phyloP scores from a whole-genome alignment of 1,284 basidiomycete species.

The Cystobasidium sp. region DNA sequence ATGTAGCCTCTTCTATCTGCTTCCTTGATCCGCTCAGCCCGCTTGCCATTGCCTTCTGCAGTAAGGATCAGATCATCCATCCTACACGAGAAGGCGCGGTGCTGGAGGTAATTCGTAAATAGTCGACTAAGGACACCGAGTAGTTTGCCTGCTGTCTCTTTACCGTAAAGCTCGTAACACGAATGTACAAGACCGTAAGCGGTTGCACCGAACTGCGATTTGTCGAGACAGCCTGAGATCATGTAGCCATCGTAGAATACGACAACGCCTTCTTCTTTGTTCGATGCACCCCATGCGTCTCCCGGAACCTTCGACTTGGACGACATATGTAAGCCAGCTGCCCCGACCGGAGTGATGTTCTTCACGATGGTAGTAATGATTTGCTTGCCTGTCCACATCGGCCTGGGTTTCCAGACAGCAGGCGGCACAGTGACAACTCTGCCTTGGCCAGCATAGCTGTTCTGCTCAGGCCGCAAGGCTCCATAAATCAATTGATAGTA shows the following conservation, averaged over 20 bases:
- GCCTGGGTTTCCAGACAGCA: conserved; percentile 84
- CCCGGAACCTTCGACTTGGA: conserved; percentile 85
- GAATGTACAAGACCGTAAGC: conserved; percentile 97
- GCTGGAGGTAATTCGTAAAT: conserved; percentile 96
- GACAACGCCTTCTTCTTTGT: conserved; percentile 75
- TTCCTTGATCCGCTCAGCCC: conserved; percentile 71
- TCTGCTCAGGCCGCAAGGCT: conserved; percentile 85
- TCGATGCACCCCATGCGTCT: conserved; percentile 70
- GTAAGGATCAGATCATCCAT: conserved; percentile 98
- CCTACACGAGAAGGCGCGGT: conserved; percentile 95
- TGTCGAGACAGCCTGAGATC: conserved; percentile 90
- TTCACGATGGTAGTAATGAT: conserved; percentile 88
- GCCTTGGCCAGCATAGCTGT: conserved; percentile 66
- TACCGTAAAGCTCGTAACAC: conserved; percentile 97
- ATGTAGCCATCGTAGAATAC: conserved; percentile 92
- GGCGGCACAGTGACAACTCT: conserved; percentile 84
- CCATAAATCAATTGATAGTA: conserved; percentile 98
- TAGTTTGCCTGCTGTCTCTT: conserved; percentile 84
- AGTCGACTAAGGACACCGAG: conserved; percentile 90
- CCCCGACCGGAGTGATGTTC: conserved; percentile 84
- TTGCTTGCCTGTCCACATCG: conserved; percentile 98
- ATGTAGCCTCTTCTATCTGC: conserved; percentile 77
- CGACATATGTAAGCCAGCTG: conserved; percentile 81
- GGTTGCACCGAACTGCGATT: conserved; percentile 94
- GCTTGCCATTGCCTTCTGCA: conserved; percentile 72